Evolutionary conservation across 2,329 filamentous ascomycete species (phyloP).

Genomic region (Chalara sp.): DNA sequence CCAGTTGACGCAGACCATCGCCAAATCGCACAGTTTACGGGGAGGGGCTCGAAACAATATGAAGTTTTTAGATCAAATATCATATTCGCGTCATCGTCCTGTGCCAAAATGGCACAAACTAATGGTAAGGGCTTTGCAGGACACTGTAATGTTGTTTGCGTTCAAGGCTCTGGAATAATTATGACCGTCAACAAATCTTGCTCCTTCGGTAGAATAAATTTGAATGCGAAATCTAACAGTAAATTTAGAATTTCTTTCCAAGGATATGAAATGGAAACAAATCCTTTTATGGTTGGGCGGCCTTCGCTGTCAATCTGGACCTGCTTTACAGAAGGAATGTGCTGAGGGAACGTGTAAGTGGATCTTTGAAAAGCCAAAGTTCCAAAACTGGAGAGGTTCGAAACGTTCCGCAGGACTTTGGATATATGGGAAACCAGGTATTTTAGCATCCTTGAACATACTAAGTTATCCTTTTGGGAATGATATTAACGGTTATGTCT

Average conservation of each 20-base stretch:
- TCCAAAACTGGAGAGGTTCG: not conserved
- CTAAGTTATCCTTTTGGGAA: not conserved
- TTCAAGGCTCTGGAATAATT: not conserved
- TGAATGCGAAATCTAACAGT: not conserved
- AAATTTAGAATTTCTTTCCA: not conserved
- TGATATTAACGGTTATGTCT: not conserved
- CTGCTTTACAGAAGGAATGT: not conserved
- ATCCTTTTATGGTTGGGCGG: not conserved
- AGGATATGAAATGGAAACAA: not conserved
- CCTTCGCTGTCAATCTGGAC: not conserved
- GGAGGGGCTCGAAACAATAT: not conserved
- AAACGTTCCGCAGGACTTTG: not conserved
- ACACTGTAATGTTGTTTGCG: not conserved
- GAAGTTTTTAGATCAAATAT: not conserved
- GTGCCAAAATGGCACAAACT: not conserved
- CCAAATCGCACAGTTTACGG: slow-evolving; percentile 1
- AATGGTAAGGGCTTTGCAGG: not conserved
- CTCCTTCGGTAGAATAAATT: not conserved
- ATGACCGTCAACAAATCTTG: not conserved
- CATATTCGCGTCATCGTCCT: not conserved
- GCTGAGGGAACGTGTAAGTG: not conserved
- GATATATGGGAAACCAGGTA: slow-evolving; percentile 1
- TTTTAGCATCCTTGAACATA: not conserved
- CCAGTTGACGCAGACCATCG: slow-evolving; percentile 2
- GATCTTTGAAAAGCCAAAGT: not conserved